Percentiles rank a stretch among this genome's conserved stretches.
Conservation (phyloP, 202 grass and related monocot species). For the Zizania palustris region DNA sequence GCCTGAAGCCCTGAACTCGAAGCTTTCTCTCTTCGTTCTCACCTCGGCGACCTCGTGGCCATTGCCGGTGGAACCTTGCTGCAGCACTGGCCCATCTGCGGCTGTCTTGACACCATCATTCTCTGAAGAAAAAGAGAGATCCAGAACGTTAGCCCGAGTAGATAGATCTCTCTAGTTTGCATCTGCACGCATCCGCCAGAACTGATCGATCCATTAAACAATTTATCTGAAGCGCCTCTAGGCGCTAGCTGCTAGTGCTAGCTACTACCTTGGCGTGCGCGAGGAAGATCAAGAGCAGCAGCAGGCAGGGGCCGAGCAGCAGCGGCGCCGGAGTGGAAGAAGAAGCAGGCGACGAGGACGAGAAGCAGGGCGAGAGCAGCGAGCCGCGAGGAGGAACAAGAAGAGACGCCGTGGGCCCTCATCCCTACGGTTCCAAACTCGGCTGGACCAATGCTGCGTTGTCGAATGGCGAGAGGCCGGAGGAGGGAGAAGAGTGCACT, state of each 20-base stretch:
- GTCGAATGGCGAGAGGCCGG: conserved; percentile 6
- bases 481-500: not conserved
- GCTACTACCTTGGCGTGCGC: conserved; percentile 4
- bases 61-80: not conserved
- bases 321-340: not conserved
- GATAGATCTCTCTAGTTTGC: not conserved
- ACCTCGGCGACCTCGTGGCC: conserved; percentile 19
- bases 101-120: not conserved
- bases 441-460: conserved; percentile 14
- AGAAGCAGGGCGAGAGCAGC: conserved; percentile 21
- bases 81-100: not conserved
- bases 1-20: too few relatives aligned
- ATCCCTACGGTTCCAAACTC: not conserved
- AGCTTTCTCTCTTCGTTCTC: not conserved
- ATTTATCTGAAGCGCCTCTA: too few relatives aligned
- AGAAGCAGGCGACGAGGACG: conserved; percentile 4
- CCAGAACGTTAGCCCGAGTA: not conserved
- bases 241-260: not conserved
- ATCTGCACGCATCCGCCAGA: not conserved
- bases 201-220: too few relatives aligned
- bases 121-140: not conserved
- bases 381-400: not conserved
- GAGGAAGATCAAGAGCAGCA: not conserved
- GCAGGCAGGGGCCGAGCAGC: conserved; percentile 33
- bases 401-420: not conserved